A percentile compares a stretch with the other conserved stretches of the same genome.
phyloP scores from a whole-genome alignment of 257 asterid genomes.

The Hygrophila difformis region DNA sequence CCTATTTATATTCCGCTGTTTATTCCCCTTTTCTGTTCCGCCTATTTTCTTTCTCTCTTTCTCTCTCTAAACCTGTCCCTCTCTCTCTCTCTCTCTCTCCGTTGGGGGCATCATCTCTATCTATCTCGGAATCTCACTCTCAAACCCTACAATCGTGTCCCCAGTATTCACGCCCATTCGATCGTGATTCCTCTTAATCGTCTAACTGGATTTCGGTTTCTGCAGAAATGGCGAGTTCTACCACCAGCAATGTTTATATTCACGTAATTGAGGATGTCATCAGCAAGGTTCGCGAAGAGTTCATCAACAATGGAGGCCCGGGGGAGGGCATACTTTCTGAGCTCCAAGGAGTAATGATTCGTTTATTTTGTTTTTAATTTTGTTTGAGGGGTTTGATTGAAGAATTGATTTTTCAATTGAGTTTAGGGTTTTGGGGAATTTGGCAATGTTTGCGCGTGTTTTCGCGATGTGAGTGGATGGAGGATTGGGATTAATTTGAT shows the following conservation, averaged over 20 bases:
- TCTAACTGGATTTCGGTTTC: constrained; percentile 9
- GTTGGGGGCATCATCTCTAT: constrained; percentile 16
- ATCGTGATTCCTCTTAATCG: neutral
- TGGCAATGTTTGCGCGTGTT: neutral
- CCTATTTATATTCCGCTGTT: constrained; percentile 50
- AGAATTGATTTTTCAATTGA: neutral
- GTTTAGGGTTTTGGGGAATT: constrained; percentile 21
- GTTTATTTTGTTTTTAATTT: no score
- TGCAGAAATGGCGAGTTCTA: constrained; percentile 52
- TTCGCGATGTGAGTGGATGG: constrained; percentile 3
- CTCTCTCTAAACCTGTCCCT: constrained; percentile 15
- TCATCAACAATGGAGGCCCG: constrained; percentile 69
- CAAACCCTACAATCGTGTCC: constrained; percentile 14
- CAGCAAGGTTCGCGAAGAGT: constrained; percentile 81
- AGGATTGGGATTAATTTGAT: constrained; percentile 12
- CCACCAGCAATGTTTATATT: constrained; percentile 70
- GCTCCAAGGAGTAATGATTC: constrained; percentile 74
- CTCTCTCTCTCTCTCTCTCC: no score
- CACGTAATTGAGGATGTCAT: constrained; percentile 90
- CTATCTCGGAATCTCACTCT: constrained; percentile 6
- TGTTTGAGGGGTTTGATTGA: neutral
- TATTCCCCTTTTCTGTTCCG: constrained; percentile 29
- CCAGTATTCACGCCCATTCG: neutral
- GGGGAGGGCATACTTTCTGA: constrained; percentile 75
- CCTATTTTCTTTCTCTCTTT: constrained; percentile 16